Base-by-base conservation (phyloP, 768 basidiomycete genomes). In the Suillus alpinus region DNA sequence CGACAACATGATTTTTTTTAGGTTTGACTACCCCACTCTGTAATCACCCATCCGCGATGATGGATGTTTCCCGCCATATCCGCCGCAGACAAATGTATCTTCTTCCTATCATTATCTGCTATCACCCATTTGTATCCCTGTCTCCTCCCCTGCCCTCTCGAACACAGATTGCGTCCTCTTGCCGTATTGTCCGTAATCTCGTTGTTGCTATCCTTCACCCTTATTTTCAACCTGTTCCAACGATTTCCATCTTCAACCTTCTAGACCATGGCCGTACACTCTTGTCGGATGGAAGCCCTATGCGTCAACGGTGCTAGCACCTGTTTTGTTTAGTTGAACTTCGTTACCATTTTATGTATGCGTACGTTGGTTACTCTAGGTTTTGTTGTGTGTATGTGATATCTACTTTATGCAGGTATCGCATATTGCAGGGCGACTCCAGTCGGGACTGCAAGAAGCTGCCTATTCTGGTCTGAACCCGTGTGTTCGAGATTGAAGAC, bases 21-120 rank as follows among this genome's bases (percentile, higher is more conserved):
- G 73, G 63, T 63, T 63, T 73, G 46, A 73, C 50, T 43, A 50
- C 26, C 32, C 32, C 37, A 59, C 47, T 57, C 57, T 64, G 59
- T 52, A 64, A 62, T 60, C 60, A 43, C 53, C 53, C 63, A 29
- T 65, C 56, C 57, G 59, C 52, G 47, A 56, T 50, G 58, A 63
- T 58, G 60, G 60, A 64, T 59, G 59, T 58, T 32, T 57, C 5
- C 57, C 43, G 57, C 53, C 60, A 62, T 65, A 66, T 57, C 57
- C 62, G 55, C 57, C 43, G 62, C 73, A 71, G 68, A 69, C 65
- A 71, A 73, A 58, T 73, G 72, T 73, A 73, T 61, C 69, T 69
- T 63, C 50, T 34, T 61, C 60, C 61, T 74, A 71, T 75, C 58
- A 73, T 74, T 73, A 75, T 75, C 73, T 62, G 61, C 64, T 55